These are phyloP conservation scores for Elongisporangium prolatum DNA, from an alignment of 352 stramenopile species.

Conservation along the genomic window DNA sequence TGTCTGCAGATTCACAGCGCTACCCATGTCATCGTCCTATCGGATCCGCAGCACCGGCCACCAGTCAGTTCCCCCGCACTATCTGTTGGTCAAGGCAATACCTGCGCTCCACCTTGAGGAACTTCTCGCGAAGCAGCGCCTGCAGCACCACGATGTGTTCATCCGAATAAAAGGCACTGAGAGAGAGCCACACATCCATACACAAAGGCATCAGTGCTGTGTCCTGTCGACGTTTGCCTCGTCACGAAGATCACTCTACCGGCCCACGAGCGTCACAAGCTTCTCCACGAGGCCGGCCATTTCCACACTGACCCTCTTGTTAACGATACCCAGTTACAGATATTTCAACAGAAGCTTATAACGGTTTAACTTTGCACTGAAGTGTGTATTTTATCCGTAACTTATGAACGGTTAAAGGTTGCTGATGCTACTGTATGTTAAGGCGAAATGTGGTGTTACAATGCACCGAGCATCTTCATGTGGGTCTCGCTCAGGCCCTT, in stretches of 20 bases:
- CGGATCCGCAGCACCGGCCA: background rate
- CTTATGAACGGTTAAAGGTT: background rate
- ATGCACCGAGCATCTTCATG: slow-evolving; percentile 24
- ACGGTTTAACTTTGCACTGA: background rate
- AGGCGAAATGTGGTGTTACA: too few relatives aligned
- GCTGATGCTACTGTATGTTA: too few relatives aligned
- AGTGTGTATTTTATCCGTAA: background rate
- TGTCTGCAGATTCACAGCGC: slow-evolving; percentile 83
- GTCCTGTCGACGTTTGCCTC: background rate
- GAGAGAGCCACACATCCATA: background rate
- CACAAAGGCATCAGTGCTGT: background rate
- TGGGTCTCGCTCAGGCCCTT: slow-evolving; percentile 66
- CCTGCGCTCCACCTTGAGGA: slow-evolving; percentile 63
- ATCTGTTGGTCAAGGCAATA: background rate
- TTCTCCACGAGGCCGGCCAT: slow-evolving; percentile 87
- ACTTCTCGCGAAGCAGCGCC: slow-evolving; percentile 83
- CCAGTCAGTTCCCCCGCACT: background rate
- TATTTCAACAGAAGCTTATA: background rate
- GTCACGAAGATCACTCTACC: slow-evolving; percentile 30
- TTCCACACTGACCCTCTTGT: background rate
- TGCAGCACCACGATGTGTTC: slow-evolving; percentile 85
- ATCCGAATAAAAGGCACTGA: slow-evolving; percentile 85
- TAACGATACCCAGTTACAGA: background rate
- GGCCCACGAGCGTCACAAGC: slow-evolving; percentile 78
- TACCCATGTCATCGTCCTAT: slow-evolving; percentile 87